Evolutionary conservation across 2,329 filamentous ascomycete genomes (phyloP), one percentile per base, ranked within the genome.

Genomic region (Paecilomyces sp.): DNA sequence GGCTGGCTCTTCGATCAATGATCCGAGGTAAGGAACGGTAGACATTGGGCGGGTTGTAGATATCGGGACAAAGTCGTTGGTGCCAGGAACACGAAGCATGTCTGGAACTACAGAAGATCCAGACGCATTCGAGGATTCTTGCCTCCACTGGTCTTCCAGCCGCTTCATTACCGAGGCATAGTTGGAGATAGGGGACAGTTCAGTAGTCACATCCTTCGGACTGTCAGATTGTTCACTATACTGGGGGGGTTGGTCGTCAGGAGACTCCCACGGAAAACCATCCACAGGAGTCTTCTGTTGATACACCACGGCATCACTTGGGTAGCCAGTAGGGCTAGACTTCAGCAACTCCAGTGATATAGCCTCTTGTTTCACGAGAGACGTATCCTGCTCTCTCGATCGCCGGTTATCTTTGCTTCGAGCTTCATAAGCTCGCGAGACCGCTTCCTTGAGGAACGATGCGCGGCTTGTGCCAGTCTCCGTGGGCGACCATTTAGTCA

Each of bases 401-500:
- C 56, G 31, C 41, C 9, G 2, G 18, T 60, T 53, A 22, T 52
- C 56, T 13, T 58, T 62, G 22, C 68, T 67, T 56, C 70, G 68
- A 47, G 74, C 80, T 67, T 85, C 82, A 69, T 87, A 88, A 22
- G 85, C 78, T 24, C 83, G 81, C 0, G 82, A 79, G 33, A 86
- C 79, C 1, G 85, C 83, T 67, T 86, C 83, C 60, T 83, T 83
- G 59, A 88, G 75, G 70, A 88, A 88, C 2, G 77, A 80, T 12
- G 77, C 75, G 18, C 83, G 81, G 57, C 78, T 82, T 52, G 76
- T 74, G 54, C 75, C 78, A 41, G 69, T 68, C 9, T 75, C 69
- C 0, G 81, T 80, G 7, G 77, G 74, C 11, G 77, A 76, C 85
- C 85, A 88, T 55, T 77, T 75, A 1, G 81, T 82, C 74, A 84